phyloP scores from a whole-genome alignment of 1,284 basidiomycete species.

The Ganoderma boninense region DNA sequence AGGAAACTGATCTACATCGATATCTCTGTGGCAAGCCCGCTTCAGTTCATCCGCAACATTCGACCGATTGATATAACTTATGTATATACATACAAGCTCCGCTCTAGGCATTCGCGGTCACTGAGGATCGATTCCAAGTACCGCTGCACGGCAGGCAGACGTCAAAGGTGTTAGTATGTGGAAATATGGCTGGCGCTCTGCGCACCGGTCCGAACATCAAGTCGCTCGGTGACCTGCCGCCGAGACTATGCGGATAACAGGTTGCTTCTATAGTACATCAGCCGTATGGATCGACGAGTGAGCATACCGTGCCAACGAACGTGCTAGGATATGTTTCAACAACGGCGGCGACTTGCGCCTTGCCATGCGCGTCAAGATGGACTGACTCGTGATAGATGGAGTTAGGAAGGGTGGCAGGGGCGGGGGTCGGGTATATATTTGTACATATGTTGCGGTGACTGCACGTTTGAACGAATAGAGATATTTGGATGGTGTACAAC shows the following conservation, averaged over 20 bases:
- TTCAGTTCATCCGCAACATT: not conserved
- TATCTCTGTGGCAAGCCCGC: not conserved
- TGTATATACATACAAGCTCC: constrained; percentile 19
- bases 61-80: constrained; percentile 18
- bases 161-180: constrained; percentile 7
- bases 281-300: constrained; percentile 11
- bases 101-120: constrained; percentile 1
- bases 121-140: constrained; percentile 3
- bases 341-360: constrained; percentile 24
- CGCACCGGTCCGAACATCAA: constrained; percentile 16
- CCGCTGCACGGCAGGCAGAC: constrained; percentile 3
- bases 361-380: constrained; percentile 14
- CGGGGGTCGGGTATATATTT: constrained; percentile 28
- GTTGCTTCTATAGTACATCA: constrained; percentile 32
- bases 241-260: constrained; percentile 5
- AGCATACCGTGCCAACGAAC: constrained; percentile 18
- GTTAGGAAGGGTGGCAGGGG: constrained; percentile 11
- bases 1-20: not conserved
- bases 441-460: constrained; percentile 23
- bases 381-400: constrained; percentile 5
- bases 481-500: constrained; percentile 18
- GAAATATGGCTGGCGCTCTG: constrained; percentile 6
- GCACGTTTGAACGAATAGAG: not conserved
- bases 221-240: constrained; percentile 12
- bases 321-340: constrained; percentile 18